phyloP scores from a whole-genome alignment of 116 monocot genomes.

The Trichopus zeylanicus region DNA sequence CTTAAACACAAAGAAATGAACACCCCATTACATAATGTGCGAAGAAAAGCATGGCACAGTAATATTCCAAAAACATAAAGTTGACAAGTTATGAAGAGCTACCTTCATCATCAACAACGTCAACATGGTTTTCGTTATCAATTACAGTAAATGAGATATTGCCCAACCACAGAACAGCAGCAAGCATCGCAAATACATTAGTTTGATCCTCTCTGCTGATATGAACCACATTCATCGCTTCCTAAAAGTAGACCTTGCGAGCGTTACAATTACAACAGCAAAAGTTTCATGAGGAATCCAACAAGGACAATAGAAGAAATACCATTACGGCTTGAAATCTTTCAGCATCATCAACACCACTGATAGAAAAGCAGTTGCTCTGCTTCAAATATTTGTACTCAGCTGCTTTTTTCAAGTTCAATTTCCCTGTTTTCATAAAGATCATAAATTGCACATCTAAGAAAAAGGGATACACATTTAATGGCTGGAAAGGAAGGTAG shows the following conservation, averaged over 20 bases:
- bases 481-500: neutral
- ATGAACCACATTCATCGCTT: constrained; percentile 73
- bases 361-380: constrained; percentile 71
- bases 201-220: constrained; percentile 68
- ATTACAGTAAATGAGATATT: constrained; percentile 65
- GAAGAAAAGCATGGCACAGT: neutral
- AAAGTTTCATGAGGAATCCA: neutral
- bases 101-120: constrained; percentile 75
- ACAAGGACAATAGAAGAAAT: neutral
- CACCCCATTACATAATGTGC: neutral
- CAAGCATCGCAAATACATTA: constrained; percentile 58
- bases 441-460: neutral
- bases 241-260: constrained; percentile 22
- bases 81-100: neutral
- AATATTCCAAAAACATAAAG: neutral
- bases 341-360: constrained; percentile 81
- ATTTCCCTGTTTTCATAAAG: constrained; percentile 50
- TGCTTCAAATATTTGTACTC: constrained; percentile 86
- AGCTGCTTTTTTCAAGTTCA: constrained; percentile 63
- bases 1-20: too few species aligned
- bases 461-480: neutral
- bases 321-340: constrained; percentile 73
- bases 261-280: neutral
- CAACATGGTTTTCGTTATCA: constrained; percentile 82
- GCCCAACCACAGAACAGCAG: constrained; percentile 77